Evolutionary conservation across 768 basidiomycete species (phyloP).

Genomic region (Pleurotus sapidus): DNA sequence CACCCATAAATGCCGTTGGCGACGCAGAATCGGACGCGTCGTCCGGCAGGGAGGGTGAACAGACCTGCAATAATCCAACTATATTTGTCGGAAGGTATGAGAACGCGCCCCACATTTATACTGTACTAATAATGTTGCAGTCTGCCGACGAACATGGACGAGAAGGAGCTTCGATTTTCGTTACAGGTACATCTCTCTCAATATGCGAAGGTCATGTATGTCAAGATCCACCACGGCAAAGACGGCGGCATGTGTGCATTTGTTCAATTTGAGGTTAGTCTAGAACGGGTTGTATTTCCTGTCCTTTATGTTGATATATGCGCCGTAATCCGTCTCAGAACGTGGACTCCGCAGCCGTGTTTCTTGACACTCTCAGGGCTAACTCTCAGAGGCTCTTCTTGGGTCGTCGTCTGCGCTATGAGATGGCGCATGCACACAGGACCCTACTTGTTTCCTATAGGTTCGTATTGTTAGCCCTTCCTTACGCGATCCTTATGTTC

Average conservation of each 20-base stretch:
- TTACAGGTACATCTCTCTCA: slow-evolving; percentile 67
- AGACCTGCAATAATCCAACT: slow-evolving; percentile 70
- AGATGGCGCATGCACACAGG: slow-evolving; percentile 73
- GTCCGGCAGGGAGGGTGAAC: slow-evolving; percentile 36
- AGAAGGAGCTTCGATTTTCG: slow-evolving; percentile 54
- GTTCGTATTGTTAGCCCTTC: slow-evolving; percentile 25
- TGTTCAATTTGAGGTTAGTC: slow-evolving; percentile 75
- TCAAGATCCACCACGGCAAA: slow-evolving; percentile 72
- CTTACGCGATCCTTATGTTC: background rate
- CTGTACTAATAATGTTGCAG: slow-evolving; percentile 29
- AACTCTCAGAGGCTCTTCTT: slow-evolving; percentile 59
- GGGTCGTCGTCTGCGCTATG: slow-evolving; percentile 73
- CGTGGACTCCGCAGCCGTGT: slow-evolving; percentile 48
- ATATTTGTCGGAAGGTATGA: slow-evolving; percentile 81
- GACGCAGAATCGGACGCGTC: slow-evolving; percentile 20
- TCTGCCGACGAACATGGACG: slow-evolving; percentile 68
- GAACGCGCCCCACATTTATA: slow-evolving; percentile 5
- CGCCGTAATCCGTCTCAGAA: slow-evolving; percentile 37
- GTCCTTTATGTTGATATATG: slow-evolving; percentile 11
- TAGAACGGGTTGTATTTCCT: background rate
- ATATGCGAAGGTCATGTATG: slow-evolving; percentile 60
- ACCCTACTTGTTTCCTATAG: slow-evolving; percentile 75
- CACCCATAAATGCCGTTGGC: slow-evolving; percentile 12
- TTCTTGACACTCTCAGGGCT: slow-evolving; percentile 60
- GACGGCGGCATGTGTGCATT: slow-evolving; percentile 83